phyloP scores from a whole-genome alignment of 2,329 filamentous ascomycete species.

The Fusarium multiceps region DNA sequence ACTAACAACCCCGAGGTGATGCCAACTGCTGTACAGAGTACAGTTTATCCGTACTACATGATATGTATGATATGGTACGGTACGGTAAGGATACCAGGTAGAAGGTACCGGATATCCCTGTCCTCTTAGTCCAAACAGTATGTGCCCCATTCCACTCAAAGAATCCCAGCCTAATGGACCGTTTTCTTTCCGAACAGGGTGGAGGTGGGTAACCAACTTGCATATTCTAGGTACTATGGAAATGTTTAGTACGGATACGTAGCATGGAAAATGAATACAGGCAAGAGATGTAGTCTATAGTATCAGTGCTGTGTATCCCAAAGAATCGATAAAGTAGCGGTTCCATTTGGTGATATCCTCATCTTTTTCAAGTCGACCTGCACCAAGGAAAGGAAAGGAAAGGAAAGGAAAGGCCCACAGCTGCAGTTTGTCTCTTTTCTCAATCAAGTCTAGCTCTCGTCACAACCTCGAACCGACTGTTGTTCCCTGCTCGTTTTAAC shows the following conservation, averaged over 20 bases:
- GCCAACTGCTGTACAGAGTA: neutral
- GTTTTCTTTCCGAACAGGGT: conserved; percentile 10
- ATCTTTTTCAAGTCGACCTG: neutral
- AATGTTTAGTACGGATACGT: neutral
- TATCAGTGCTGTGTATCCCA: neutral
- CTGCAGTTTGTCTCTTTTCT: neutral
- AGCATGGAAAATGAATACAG: conserved; percentile 1
- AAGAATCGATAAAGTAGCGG: neutral
- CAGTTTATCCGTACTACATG: neutral
- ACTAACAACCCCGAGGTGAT: neutral
- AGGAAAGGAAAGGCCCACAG: neutral
- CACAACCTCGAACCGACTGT: conserved; percentile 18
- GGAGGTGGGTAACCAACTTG: neutral
- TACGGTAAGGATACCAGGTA: neutral
- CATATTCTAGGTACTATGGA: neutral
- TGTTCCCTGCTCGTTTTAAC: conserved; percentile 15
- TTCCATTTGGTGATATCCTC: neutral
- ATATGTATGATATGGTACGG: neutral
- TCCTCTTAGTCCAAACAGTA: neutral
- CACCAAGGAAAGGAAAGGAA: neutral
- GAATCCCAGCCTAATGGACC: neutral
- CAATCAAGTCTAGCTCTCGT: conserved; percentile 18
- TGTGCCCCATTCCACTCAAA: neutral
- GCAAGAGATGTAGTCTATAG: neutral
- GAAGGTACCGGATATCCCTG: neutral